A percentile compares a stretch with the other conserved stretches of the same genome.
phyloP scores from a whole-genome alignment of 179 eudicot genomes.

The Dionaea muscipula region DNA sequence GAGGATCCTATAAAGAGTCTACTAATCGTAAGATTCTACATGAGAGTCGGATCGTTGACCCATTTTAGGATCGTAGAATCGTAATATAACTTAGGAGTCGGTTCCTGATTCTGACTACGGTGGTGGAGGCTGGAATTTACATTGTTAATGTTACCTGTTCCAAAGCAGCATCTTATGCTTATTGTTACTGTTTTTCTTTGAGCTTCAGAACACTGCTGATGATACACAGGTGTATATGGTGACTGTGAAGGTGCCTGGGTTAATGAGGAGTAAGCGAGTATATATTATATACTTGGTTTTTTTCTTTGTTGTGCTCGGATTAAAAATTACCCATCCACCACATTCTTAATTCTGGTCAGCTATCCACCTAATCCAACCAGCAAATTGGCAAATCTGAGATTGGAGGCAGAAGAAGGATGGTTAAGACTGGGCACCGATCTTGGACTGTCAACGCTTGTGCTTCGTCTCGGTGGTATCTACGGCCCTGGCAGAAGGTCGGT shows the following conservation, averaged over 20 bases:
- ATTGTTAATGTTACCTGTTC: not conserved
- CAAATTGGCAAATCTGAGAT: constrained; percentile 42
- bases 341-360: constrained; percentile 23
- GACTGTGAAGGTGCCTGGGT: constrained; percentile 76
- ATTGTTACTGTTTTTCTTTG: constrained; percentile 2
- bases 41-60: too few species aligned
- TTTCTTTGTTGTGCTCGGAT: constrained; percentile 3
- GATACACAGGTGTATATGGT: constrained; percentile 62
- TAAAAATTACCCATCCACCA: constrained; percentile 8
- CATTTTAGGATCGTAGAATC: too few species aligned
- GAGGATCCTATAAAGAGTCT: too few species aligned
- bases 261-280: constrained; percentile 65
- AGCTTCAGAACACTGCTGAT: not conserved
- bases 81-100: too few species aligned
- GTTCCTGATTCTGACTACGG: too few species aligned
- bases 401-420: constrained; percentile 77
- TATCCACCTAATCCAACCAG: constrained; percentile 34
- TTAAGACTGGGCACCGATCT: constrained; percentile 54
- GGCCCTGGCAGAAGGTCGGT: constrained; percentile 91
- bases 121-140: too few species aligned
- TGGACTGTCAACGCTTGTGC: constrained; percentile 43
- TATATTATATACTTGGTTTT: constrained; percentile 3
- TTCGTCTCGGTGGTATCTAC: constrained; percentile 89
- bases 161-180: constrained; percentile 1
- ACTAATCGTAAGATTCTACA: too few species aligned